Base-by-base conservation (phyloP, 345 rosid species). In the Psidium friedrichsthalianum region DNA sequence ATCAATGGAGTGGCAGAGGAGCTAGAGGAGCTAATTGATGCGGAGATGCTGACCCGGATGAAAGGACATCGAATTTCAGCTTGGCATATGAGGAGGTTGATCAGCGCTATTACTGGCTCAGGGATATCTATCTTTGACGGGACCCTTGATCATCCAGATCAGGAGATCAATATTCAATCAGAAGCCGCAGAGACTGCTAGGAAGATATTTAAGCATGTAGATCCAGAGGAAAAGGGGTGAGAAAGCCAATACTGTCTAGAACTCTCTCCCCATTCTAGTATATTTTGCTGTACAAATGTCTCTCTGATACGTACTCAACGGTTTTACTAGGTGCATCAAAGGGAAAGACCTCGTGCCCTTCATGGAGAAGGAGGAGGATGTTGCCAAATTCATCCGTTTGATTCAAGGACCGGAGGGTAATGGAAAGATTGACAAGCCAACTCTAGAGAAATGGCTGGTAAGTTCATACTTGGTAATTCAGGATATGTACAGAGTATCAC, bases 41-140 rank as follows among this genome's bases (percentile, higher is more conserved):
- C 91, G 74, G 95, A 92, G 42, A 91, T 89, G 91, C 91, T 93
- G 82, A 90, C 90, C 83, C 92, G 89, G 86, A 89, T 91, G 90
- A 93, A 86, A 80, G 94, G 86, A 69, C 93, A 84, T 83, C 93
- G 90, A 84, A 74, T 92, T 82, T 94, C 96, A 74, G 93, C 96
- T 86, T 94, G 96, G 95, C 91, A 92, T 44, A 93, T 94, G 95
- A 91, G 90, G 89, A 95, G 92, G 29, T 89, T 94, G 84, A 85
- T 92, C 44, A 83, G 89, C 87, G 92, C 89, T 57, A 88, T 94
- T 11, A 89, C 85, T 12, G 91, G 94, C 51, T 90, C 94, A 2
- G 84, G 86, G 83, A 56, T 84, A 51, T 84, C 88, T 49, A 87
- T 86, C 5, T 78, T 84, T 36, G 87, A 90, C 13, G 84, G 86